Evolutionary conservation across 129 eudicot genomes (phyloP).

Genomic region (Ambrosia trifida): DNA sequence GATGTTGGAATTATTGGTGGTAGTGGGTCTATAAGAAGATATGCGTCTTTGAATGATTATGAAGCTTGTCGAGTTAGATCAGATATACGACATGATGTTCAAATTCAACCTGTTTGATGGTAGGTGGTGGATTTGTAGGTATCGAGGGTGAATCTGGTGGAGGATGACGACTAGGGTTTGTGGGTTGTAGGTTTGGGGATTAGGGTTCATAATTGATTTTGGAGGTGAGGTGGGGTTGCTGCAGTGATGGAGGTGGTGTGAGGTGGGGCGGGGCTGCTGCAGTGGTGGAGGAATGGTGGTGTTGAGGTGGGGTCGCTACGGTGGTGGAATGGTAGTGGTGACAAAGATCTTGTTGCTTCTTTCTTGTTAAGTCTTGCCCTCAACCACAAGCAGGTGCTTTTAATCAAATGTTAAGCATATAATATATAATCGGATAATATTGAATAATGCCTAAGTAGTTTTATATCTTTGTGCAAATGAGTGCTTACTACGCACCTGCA

Average conservation of each 20-base stretch:
- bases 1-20: constrained; percentile 36
- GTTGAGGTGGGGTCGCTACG: too few relatives aligned
- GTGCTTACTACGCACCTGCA: constrained; percentile 97
- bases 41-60: constrained; percentile 52
- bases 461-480: constrained; percentile 64
- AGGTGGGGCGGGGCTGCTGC: too few relatives aligned
- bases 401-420: background rate
- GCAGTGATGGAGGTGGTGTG: too few relatives aligned
- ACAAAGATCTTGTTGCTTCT: constrained; percentile 65
- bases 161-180: too few relatives aligned
- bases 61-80: constrained; percentile 37
- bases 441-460: background rate
- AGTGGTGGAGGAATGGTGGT: too few relatives aligned
- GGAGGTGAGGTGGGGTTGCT: too few relatives aligned
- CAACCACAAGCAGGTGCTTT: constrained; percentile 80
- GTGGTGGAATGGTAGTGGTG: too few relatives aligned
- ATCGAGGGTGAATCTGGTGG: too few relatives aligned
- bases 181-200: too few relatives aligned
- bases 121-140: too few relatives aligned
- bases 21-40: constrained; percentile 48
- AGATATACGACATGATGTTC: constrained; percentile 35
- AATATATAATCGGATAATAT: background rate
- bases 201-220: too few relatives aligned
- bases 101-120: constrained; percentile 27
- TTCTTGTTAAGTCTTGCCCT: constrained; percentile 69